Evolutionary conservation across 495 filamentous ascomycete species (phyloP), one percentile per base, ranked within the genome.

Genomic region (Aspergillus mulundensis): DNA sequence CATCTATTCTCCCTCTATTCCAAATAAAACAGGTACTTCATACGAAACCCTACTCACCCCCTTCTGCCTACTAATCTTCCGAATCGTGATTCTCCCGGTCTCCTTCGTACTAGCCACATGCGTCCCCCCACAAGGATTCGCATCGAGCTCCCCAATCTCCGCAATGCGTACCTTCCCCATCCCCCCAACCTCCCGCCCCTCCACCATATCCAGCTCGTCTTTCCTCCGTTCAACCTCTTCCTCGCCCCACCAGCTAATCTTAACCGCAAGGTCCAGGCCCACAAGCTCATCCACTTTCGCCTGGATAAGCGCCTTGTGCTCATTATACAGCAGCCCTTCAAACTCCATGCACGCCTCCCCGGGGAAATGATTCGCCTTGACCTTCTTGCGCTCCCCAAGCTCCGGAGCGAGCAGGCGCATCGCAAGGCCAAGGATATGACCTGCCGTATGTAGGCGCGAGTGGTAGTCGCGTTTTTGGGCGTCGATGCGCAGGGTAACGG

Each of bases 81-180:
- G 79, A 32, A 87, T 81, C 34, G 67, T 75, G 42, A 80, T 78
- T 61, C 75, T 68, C 12, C 84, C 83, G 42, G 77, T 78, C 53
- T 70, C 49, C 20, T 72, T 66, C 46, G 80, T 83, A 32, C 67
- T 72, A 36, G 70, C 64, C 8, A 87, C 81, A 72, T 87, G 84
- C 40, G 84, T 87, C 0, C 84, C 83, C 5, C 84, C 84, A 58
- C 84, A 87, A 4, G 84, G 83, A 66, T 82, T 84, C 19, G 71
- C 73, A 68, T 83, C 83, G 16, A 80, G 70, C 11, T 82, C 84
- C 23, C 77, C 77, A 56, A 86, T 81, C 57, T 77, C 78, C 14
- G 84, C 84, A 40, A 78, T 65, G 23, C 76, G 65, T n/a, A 69
- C 75, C 59, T 70, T 78, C 57, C 78, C 77, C n/a, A 68, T 70